Base-by-base conservation (phyloP, 169 alveolate species). In the Besnoitia besnoiti region DNA sequence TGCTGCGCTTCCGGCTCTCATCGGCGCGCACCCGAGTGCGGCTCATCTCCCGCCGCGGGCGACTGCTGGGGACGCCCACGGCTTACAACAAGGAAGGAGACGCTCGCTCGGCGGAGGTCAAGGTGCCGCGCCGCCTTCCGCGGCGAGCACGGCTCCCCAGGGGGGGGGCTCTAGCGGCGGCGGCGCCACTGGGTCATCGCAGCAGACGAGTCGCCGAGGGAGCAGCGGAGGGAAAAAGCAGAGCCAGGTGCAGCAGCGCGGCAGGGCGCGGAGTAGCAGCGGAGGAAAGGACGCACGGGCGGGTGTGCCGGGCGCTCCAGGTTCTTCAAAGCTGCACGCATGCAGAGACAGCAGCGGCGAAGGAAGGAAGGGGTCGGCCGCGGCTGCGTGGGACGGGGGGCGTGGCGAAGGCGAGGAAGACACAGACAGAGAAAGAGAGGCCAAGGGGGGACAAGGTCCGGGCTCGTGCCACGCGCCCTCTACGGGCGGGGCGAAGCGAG, bases 21-120 rank as follows among this genome's bases (percentile, higher is more conserved):
- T 89, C 75, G 80, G 80, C 67, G 88, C 92, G 19, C 92, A 73
- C 61, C 92, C 80, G 40, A 14, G 73, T 47, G 42, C 88, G 27
- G 39, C 85, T 4, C 85, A n/a, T 39, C 73, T 27, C 73, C 33
- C 79, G 27, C 73, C 62, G 37, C 33, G 85, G 46, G 75, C 85
- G 14, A 27, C 77, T 7, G 14, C 50, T n/a, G 35, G 79, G 76
- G 5, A 21, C 80, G 1, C 12, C 79, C 21, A 75, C 85, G 51
- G 59, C 33, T 21, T 4, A n/a, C 35, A 67, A n/a, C 80, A 37
- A 12, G 55, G 49, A 55, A 8, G 35, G 3, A n/a, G 82, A 16
- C 24, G 55, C 55, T 14, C 79, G 42, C 5, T 37, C 79, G 90
- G 61, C 42, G 55, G 40, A 39, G 80, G 80, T 55, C 24, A 4